Evolutionary conservation across 768 basidiomycete genomes (phyloP).

Genomic region (Lentinula detonsa): DNA sequence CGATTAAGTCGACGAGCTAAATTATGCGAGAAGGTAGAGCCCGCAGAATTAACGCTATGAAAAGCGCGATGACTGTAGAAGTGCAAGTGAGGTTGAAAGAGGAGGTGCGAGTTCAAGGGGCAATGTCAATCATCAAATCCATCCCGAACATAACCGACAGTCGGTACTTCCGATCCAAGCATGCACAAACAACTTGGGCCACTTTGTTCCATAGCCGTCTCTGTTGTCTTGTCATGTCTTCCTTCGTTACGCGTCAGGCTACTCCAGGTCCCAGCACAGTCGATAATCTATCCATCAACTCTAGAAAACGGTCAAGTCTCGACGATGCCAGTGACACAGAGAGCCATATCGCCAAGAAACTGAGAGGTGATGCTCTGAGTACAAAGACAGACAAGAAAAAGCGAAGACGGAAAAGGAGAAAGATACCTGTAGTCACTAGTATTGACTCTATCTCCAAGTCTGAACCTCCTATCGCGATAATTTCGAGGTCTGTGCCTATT

Average conservation of each 20-base stretch:
- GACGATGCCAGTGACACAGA: neutral
- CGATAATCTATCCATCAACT: neutral
- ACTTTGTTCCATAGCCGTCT: neutral
- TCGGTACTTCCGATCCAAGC: neutral
- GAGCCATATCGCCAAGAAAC: neutral
- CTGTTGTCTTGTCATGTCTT: neutral
- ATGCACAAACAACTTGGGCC: neutral
- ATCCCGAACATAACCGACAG: neutral
- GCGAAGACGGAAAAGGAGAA: slow-evolving; percentile 7
- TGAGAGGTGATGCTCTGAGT: neutral
- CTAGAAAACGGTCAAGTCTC: neutral
- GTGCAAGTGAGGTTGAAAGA: neutral
- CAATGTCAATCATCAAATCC: neutral
- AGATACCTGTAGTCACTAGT: neutral
- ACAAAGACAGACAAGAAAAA: slow-evolving; percentile 6
- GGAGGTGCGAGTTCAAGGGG: neutral
- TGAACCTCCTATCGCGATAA: neutral
- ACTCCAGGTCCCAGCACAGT: neutral
- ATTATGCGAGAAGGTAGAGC: neutral
- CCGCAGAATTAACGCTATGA: neutral
- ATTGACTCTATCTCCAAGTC: neutral
- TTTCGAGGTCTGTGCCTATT: neutral
- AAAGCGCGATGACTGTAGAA: neutral
- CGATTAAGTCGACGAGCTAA: neutral
- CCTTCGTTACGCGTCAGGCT: slow-evolving; percentile 1